Evolutionary conservation across 257 asterid genomes (phyloP).

Genomic region (Misopates orontium): DNA sequence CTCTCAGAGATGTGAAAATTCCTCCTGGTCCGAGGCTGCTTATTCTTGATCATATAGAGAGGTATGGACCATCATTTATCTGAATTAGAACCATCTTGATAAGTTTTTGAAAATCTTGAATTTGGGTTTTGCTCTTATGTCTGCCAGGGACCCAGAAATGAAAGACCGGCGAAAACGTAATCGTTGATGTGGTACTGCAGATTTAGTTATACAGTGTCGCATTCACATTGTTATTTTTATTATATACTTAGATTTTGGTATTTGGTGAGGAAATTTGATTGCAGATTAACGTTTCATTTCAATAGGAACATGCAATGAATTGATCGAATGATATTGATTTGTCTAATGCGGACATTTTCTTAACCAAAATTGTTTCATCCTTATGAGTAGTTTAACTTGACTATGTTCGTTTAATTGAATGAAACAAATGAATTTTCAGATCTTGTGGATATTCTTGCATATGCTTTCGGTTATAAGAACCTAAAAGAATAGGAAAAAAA

Average conservation of each 20-base stretch:
- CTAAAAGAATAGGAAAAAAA: background rate
- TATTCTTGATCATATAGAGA: slow-evolving; percentile 79
- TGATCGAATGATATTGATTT: too few relatives aligned
- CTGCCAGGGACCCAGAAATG: slow-evolving; percentile 65
- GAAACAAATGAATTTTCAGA: background rate
- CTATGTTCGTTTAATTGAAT: too few relatives aligned
- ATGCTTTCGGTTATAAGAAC: background rate
- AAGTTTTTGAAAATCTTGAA: slow-evolving; percentile 5
- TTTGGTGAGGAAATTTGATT: too few relatives aligned
- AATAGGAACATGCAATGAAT: too few relatives aligned
- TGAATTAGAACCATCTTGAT: background rate
- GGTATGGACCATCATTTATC: slow-evolving; percentile 40
- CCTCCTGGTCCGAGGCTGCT: slow-evolving; percentile 97
- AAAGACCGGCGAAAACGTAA: slow-evolving; percentile 41
- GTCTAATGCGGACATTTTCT: too few relatives aligned
- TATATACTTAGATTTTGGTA: too few relatives aligned
- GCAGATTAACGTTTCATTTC: too few relatives aligned
- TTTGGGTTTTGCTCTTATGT: slow-evolving; percentile 5
- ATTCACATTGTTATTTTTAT: too few relatives aligned
- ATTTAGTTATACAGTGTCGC: too few relatives aligned
- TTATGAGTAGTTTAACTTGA: too few relatives aligned
- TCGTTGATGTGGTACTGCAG: slow-evolving; percentile 25
- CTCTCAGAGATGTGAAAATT: slow-evolving; percentile 83
- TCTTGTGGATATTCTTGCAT: background rate
- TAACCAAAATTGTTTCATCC: too few relatives aligned